Base-by-base conservation (phyloP, 73 alveolate genomes). In the Symbiodinium natans region DNA sequence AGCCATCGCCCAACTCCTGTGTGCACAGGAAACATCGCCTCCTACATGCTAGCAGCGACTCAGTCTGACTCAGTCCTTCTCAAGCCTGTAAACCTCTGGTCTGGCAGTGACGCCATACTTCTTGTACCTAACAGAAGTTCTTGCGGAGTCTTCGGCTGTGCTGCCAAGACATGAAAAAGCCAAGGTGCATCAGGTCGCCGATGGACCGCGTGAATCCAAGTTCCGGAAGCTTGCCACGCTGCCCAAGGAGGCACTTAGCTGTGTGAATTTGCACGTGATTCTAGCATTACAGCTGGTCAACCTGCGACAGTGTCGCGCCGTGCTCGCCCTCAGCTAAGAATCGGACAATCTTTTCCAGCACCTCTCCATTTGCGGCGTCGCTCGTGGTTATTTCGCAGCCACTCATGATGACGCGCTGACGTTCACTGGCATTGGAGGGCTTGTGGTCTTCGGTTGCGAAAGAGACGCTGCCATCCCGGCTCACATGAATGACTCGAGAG, bases 181-280 rank as follows among this genome's bases (percentile, higher is more conserved):
- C 94, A 34, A 38, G 95, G 9, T 31, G 43, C 95, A 56, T 29
- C 4, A 88, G 71, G 71, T 88, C 95, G 21, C 95, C 95, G 41
- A 88, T 31, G 42, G 95, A 88, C 29, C 95, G 95, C 25, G 95
- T 88, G 85, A 88, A 88, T 34, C 95, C 95, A 42, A 88, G 77
- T 29, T 88, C 95, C 34, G 95, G 95, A 27, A 56, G 85, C 33
- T 83, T 75, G 71, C 95, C 95, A 39, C 80, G 83, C 71, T 88
- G 85, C 27, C 95, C 95, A 82, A 36, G 71, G 31, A 88, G 42
- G 71, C 84, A 56, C 95, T 88, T 17, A 54, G 95, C 59, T 5
- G 15, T 9, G 46, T 43, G 38, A 21, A 21, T 46, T 46, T n/a
- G 9, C 59, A 46, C 59, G 17, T 13, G 59, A 46, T 46, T 2